phyloP scores from a whole-genome alignment of 108 stramenopile species.

The Skeletonema potamos region DNA sequence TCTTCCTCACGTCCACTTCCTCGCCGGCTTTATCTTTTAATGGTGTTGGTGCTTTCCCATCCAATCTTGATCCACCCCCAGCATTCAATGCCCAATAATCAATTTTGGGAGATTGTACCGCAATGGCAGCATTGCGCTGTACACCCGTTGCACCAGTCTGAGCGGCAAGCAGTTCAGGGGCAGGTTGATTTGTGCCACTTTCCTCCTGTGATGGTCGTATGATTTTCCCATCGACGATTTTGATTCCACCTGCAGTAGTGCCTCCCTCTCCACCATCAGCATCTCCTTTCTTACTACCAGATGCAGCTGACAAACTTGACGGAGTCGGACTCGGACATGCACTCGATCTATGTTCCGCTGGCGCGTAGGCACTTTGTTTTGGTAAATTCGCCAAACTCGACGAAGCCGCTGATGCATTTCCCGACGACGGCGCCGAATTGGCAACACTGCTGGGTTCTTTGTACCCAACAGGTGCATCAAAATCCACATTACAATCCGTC shows the following conservation, averaged over 20 bases:
- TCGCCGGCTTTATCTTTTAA: conserved; percentile 78
- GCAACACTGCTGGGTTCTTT: conserved; percentile 57
- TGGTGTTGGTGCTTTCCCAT: conserved; percentile 70
- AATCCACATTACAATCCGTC: conserved; percentile 95
- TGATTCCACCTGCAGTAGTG: conserved; percentile 37
- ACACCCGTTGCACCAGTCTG: conserved; percentile 83
- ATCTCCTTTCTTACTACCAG: conserved; percentile 2
- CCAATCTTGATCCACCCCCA: conserved; percentile 80
- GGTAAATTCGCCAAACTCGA: conserved; percentile 39
- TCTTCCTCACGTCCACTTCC: conserved; percentile 74
- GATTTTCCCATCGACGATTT: conserved; percentile 84
- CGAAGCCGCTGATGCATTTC: conserved; percentile 9
- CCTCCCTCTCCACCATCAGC: conserved; percentile 31
- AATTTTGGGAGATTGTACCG: conserved; percentile 61
- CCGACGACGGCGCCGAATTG: conserved; percentile 14
- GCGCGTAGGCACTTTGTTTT: conserved; percentile 50
- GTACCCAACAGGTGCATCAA: conserved; percentile 94
- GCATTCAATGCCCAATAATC: conserved; percentile 89
- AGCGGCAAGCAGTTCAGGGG: conserved; percentile 57
- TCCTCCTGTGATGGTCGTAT: conserved; percentile 40
- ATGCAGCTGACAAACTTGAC: conserved; percentile 35
- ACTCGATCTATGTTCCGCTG: conserved; percentile 44
- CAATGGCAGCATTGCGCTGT: conserved; percentile 83
- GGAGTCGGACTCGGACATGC: conserved; percentile 73
- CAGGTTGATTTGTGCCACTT: conserved; percentile 10